Conservation (phyloP, 1,139 yeast genomes). For the Hemisphaericaspora xylanilytica region DNA sequence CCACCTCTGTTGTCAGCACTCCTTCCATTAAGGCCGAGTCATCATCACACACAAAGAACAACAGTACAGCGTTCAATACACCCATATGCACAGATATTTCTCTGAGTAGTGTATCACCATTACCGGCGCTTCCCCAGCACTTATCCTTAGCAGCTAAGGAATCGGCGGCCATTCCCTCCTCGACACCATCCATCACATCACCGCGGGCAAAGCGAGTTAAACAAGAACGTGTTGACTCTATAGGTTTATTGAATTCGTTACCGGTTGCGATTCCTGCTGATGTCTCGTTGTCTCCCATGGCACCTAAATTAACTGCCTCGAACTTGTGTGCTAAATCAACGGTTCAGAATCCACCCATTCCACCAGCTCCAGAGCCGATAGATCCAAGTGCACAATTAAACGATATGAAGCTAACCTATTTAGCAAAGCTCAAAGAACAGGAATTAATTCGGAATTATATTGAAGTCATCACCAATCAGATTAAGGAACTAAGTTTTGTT, state of each 20-base stretch:
- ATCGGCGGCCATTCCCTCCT: not conserved
- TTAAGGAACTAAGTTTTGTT: slow-evolving; percentile 45
- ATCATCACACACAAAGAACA: not conserved
- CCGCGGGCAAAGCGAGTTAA: slow-evolving; percentile 6
- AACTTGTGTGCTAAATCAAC: slow-evolving; percentile 1
- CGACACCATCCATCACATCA: slow-evolving; percentile 2
- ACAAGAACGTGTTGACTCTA: not conserved
- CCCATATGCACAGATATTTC: slow-evolving; percentile 2
- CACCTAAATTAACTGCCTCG: slow-evolving; percentile 1
- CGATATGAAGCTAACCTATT: slow-evolving; percentile 32
- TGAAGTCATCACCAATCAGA: slow-evolving; percentile 44
- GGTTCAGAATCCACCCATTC: slow-evolving; percentile 8
- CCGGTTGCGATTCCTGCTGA: not conserved
- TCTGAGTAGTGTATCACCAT: slow-evolving; percentile 6
- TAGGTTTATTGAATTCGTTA: not conserved
- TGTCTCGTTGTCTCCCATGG: slow-evolving; percentile 1
- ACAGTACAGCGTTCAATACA: slow-evolving; percentile 1
- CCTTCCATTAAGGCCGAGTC: not conserved
- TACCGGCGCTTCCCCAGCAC: slow-evolving; percentile 1
- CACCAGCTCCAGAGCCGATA: slow-evolving; percentile 13
- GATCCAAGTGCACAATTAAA: slow-evolving; percentile 21
- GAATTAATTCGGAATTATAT: slow-evolving; percentile 45
- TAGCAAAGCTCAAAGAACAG: slow-evolving; percentile 44
- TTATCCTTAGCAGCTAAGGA: not conserved
- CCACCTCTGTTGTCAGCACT: not conserved